These are phyloP conservation scores for Stromatinia cepivora DNA, from an alignment of 2,329 filamentous ascomycete genomes.

Conservation along the genomic window DNA sequence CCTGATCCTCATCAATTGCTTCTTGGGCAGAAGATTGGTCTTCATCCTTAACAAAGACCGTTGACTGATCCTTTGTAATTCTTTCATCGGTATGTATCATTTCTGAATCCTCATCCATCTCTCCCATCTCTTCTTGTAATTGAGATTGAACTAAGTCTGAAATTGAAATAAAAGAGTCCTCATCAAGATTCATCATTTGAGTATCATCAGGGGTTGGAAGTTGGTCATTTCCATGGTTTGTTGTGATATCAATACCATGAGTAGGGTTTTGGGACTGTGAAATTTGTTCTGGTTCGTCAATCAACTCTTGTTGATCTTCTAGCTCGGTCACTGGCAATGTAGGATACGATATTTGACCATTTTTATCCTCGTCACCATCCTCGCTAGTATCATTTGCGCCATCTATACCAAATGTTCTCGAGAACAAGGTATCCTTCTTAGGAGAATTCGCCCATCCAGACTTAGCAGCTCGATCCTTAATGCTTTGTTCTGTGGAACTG, in stretches of 20 bases:
- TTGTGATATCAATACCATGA: not conserved
- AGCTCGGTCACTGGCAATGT: not conserved
- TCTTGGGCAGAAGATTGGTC: not conserved
- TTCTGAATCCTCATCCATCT: conserved; percentile 11
- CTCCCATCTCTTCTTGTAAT: conserved; percentile 20
- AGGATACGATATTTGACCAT: not conserved
- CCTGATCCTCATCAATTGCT: not conserved
- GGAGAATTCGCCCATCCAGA: conserved; percentile 18
- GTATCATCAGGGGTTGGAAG: conserved; percentile 20
- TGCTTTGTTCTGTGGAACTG: not conserved
- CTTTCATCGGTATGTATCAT: not conserved
- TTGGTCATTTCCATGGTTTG: conserved; percentile 7
- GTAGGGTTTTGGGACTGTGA: not conserved
- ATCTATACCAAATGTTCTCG: conserved; percentile 18
- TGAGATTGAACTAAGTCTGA: conserved; percentile 21
- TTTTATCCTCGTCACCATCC: conserved; percentile 5
- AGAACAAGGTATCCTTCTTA: conserved; percentile 5
- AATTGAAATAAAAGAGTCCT: conserved; percentile 3
- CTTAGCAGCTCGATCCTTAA: conserved; percentile 5
- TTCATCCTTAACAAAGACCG: not conserved
- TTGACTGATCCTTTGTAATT: not conserved
- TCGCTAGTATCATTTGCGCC: conserved; percentile 18
- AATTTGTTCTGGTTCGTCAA: not conserved
- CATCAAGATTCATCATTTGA: not conserved
- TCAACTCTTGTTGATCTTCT: not conserved